These are phyloP conservation scores for Pichia eremophila DNA, from an alignment of 805 yeast species.

Conservation along the genomic window DNA sequence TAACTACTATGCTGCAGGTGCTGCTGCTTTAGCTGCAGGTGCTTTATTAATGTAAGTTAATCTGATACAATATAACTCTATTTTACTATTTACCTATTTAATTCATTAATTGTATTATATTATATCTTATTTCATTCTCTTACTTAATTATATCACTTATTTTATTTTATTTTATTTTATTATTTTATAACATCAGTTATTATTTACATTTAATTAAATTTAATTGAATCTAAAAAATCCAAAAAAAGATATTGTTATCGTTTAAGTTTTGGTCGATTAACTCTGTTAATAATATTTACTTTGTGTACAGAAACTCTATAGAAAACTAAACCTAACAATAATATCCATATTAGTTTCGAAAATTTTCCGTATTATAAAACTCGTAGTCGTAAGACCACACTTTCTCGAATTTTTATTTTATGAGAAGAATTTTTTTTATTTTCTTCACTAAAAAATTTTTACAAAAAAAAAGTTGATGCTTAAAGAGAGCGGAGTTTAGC, in stretches of 20 bases:
- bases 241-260: too few relatives aligned
- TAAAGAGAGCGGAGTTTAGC: neutral
- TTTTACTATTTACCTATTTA: neutral
- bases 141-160: too few relatives aligned
- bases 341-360: too few relatives aligned
- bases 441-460: neutral
- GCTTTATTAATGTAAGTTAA: constrained; percentile 21
- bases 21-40: constrained; percentile 26
- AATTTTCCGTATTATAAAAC: too few relatives aligned
- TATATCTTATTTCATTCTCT: neutral
- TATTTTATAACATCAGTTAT: neutral
- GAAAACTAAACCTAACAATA: too few relatives aligned
- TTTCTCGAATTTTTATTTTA: too few relatives aligned
- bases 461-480: neutral
- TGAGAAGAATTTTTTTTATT: neutral
- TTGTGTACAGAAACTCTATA: too few relatives aligned
- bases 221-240: too few relatives aligned
- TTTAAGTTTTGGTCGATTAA: too few relatives aligned
- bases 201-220: too few relatives aligned
- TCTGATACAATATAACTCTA: neutral
- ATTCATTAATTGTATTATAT: neutral
- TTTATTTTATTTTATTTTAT: neutral
- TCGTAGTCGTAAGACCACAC: too few relatives aligned
- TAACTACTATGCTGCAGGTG: constrained; percentile 25
- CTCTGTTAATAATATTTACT: too few relatives aligned